phyloP scores from a whole-genome alignment of 345 rosid genomes.

The Arabis alpina region DNA sequence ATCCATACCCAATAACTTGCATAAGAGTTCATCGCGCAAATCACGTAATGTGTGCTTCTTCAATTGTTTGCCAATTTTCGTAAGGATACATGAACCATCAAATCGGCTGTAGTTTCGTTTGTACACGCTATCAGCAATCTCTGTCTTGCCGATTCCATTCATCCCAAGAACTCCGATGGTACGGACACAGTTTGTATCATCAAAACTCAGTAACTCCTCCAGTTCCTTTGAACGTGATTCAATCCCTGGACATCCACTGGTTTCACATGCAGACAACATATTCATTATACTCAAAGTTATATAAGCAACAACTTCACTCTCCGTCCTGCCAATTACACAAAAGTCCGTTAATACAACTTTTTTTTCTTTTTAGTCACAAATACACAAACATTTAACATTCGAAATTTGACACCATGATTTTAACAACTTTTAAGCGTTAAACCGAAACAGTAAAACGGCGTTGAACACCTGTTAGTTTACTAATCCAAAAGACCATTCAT shows the following conservation, averaged over 20 bases:
- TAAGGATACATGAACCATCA: constrained; percentile 26
- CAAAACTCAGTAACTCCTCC: constrained; percentile 26
- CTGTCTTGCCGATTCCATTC: constrained; percentile 35
- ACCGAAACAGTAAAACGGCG: no score
- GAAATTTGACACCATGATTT: no score
- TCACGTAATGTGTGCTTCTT: not conserved
- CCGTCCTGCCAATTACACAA: constrained; percentile 23
- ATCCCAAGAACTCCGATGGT: constrained; percentile 34
- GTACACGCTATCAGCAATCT: constrained; percentile 8
- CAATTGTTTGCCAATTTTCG: constrained; percentile 8
- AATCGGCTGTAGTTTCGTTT: not conserved
- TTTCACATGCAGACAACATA: constrained; percentile 30
- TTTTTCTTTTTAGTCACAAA: no score
- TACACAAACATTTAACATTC: no score
- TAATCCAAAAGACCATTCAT: no score
- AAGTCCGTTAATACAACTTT: not conserved
- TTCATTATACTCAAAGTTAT: constrained; percentile 34
- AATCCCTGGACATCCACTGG: not conserved
- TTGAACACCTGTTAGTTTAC: no score
- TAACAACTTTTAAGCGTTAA: no score
- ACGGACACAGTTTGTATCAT: not conserved
- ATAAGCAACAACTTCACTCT: constrained; percentile 1
- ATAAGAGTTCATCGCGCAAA: constrained; percentile 8
- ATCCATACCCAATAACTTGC: constrained; percentile 19
- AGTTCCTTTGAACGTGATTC: constrained; percentile 28